A percentile compares a stretch with the other conserved stretches of the same genome.
Conservation (phyloP, 31 red algal genomes). For the Bonnemaisonia californica region DNA sequence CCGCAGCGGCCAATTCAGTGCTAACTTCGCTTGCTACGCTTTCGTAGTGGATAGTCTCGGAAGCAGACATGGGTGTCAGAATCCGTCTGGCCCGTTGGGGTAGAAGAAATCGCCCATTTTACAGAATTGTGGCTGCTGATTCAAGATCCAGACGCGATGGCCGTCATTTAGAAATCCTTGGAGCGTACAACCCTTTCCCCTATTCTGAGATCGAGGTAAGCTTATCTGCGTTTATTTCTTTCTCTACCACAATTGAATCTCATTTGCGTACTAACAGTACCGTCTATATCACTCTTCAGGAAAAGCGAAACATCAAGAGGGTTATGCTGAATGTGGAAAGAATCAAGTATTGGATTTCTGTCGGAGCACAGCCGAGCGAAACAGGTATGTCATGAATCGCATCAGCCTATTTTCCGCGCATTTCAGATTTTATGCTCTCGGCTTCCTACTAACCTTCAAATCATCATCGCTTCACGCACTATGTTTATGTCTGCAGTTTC, state of each 20-base stretch:
- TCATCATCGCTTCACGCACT: no score
- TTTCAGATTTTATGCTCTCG: no score
- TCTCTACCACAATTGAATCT: not conserved
- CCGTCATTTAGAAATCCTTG: constrained; percentile 78
- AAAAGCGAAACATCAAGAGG: constrained; percentile 50
- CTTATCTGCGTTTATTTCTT: not conserved
- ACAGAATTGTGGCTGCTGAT: constrained; percentile 88
- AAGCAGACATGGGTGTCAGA: constrained; percentile 77
- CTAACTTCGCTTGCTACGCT: no score
- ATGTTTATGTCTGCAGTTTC: constrained; percentile 37
- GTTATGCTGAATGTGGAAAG: constrained; percentile 75
- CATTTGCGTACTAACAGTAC: not conserved
- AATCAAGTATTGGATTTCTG: constrained; percentile 87
- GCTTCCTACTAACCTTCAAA: no score
- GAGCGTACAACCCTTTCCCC: constrained; percentile 77
- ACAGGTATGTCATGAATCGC: constrained; percentile 77
- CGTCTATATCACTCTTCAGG: constrained; percentile 3
- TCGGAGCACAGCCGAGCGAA: constrained; percentile 83
- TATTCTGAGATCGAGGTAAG: constrained; percentile 46
- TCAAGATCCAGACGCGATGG: constrained; percentile 83
- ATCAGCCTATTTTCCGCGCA: no score
- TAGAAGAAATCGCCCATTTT: constrained; percentile 79
- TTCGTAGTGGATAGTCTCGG: no score
- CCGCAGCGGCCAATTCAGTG: no score
- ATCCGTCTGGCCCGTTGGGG: constrained; percentile 90